Conservation (phyloP, 2,329 filamentous ascomycete genomes). For the Aureobasidium subglaciale region DNA sequence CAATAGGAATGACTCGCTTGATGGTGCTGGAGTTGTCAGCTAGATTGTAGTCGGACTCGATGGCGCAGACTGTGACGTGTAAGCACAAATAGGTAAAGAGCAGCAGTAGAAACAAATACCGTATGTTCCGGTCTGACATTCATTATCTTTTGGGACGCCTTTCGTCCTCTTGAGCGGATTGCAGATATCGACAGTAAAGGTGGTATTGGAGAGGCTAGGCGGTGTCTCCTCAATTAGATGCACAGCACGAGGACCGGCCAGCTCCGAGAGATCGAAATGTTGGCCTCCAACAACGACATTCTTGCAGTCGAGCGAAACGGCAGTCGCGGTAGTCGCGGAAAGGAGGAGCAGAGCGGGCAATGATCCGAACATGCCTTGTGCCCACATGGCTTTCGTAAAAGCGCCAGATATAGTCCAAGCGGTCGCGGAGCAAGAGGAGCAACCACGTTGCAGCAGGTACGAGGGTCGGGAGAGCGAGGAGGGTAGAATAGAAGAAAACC, state of each 20-base stretch:
- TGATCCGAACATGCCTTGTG: constrained; percentile 3
- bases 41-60: constrained; percentile 51
- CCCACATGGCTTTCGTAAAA: constrained; percentile 5
- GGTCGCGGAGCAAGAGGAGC: too few species aligned
- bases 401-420: too few species aligned
- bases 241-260: constrained; percentile 63
- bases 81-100: neutral
- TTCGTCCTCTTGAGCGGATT: constrained; percentile 56
- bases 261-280: constrained; percentile 56
- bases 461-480: neutral
- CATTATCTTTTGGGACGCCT: constrained; percentile 46
- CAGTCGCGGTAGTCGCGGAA: constrained; percentile 29
- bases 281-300: constrained; percentile 53
- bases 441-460: neutral
- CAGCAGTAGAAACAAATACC: constrained; percentile 40
- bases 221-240: constrained; percentile 45
- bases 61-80: constrained; percentile 59
- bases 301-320: constrained; percentile 55
- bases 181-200: constrained; percentile 77
- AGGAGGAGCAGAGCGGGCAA: constrained; percentile 21
- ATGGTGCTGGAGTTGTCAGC: constrained; percentile 44
- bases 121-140: constrained; percentile 64
- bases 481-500: neutral
- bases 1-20: constrained; percentile 61
- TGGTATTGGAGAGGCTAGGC: constrained; percentile 59